Evolutionary conservation across 306 rosid species (phyloP).

Genomic region (Arachis hypogaea): DNA sequence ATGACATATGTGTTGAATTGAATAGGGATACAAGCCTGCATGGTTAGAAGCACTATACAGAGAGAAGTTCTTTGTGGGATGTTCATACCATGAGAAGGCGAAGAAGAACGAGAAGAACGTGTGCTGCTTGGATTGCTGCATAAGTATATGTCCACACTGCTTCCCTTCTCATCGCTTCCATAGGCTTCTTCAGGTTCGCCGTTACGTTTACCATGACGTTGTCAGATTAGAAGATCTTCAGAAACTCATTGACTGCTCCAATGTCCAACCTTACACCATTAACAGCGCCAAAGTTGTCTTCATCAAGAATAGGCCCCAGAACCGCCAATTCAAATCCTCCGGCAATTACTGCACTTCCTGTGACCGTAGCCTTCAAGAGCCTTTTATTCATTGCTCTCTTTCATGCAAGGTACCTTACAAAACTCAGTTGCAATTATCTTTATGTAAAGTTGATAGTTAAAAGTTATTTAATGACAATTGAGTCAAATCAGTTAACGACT

Average conservation of each 20-base stretch:
- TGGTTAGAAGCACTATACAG: constrained; percentile 95
- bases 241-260: constrained; percentile 88
- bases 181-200: constrained; percentile 96
- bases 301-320: constrained; percentile 95
- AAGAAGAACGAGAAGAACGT: constrained; percentile 97
- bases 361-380: constrained; percentile 95
- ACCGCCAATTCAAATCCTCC: constrained; percentile 94
- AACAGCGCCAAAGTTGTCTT: constrained; percentile 97
- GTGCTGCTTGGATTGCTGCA: constrained; percentile 93
- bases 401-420: constrained; percentile 75
- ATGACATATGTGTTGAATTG: not conserved
- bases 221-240: constrained; percentile 95
- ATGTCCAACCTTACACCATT: constrained; percentile 96
- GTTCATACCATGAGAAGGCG: constrained; percentile 73
- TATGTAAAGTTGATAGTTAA: no score
- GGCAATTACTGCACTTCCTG: constrained; percentile 97
- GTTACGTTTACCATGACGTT: constrained; percentile 94
- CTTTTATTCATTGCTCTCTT: constrained; percentile 91
- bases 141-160: constrained; percentile 93
- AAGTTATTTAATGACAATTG: no score
- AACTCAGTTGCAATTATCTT: no score
- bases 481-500: no score
- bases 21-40: constrained; percentile 90
- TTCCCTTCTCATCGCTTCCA: constrained; percentile 87
- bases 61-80: constrained; percentile 80